Evolutionary conservation across 1,284 basidiomycete genomes (phyloP), one percentile per base, ranked within the genome.

Genomic region (Apiotrichum akiyoshidainum): DNA sequence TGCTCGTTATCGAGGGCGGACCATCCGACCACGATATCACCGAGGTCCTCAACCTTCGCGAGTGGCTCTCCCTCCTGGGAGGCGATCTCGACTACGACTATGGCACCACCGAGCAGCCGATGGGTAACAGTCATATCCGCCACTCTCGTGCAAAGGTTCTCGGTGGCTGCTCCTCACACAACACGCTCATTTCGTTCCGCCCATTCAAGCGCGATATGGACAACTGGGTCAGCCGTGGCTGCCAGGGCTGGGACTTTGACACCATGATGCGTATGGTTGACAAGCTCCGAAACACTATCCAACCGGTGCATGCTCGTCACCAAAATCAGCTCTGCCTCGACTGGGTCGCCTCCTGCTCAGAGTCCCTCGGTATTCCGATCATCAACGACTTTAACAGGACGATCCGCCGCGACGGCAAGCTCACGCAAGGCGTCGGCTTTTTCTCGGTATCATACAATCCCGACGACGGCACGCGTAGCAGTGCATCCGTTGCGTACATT

Each of bases 181-280:
- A 63, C 58, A 63, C 61, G n/a, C 58, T 63, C 46, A 63, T 63
- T 54, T 63, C 61, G 26, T 63, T 63, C 58, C 55, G 61, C 16
- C 61, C 61, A 7, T 63, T 60, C 58, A 46, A 40, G 40, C 46
- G 42, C 35, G 61, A 63, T 58, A 60, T 63, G 61, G 55, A 60
- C 31, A n/a, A 10, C 17, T 63, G 61, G 61, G 53, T 58, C 13
- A 5, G 9, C 2, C 21, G 26, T 1, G 61, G 61, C 33, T 46
- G 46, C 42, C 33, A 52, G 14, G 61, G 61, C 11, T 63, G 61
- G 61, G 54, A 55, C 45, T 60, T 58, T 55, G 58, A 59, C 46
- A 52, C 49, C 7, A 42, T 63, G 31, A 60, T 60, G 61, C 58
- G 58, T 22, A 17, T 57, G 5, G 60, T 59, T 44, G 61, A 63